Evolutionary conservation across 2,329 filamentous ascomycete genomes (phyloP), one percentile per base, ranked within the genome.

Genomic region (Aschersonia sp.): DNA sequence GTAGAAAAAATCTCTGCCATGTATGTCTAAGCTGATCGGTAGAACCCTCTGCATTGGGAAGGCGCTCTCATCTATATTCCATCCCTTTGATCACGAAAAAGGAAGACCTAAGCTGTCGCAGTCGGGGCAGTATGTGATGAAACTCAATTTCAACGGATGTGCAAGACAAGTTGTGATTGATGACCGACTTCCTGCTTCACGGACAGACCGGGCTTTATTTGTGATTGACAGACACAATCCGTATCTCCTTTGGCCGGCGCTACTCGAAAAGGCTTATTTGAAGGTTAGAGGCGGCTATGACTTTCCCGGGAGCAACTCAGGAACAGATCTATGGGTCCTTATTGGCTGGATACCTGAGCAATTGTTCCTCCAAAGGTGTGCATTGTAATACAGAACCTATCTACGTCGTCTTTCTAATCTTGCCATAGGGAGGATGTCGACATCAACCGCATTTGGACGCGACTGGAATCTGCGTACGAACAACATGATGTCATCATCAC

Each of bases 271-370:
- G 61, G 92, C 92, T 0, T 98, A 98, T 56, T 71, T 98, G 1
- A 98, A 97, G 68, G 80, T 97, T 9, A 79, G 91, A 48, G 92
- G 92, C 31, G 92, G 92, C 35, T 98, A 98, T 61, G 89, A 98
- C 59, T 98, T 98, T 54, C 91, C 92, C 0, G 92, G 92, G 5
- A 97, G 92, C 59, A 97, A 97, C 62, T 97, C 91, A 1, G 89
- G 88, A 9, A 97, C 91, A 2, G 92, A 98, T 64, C 68, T 98
- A 4, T 94, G 87, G 79, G 84, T 94, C 1, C 66, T 98, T 48
- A 94, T 85, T 0, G 91, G 92, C 31, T 98, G 92, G 92, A 89
- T 98, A 45, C 92, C 92, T 0, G 89, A 98, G 65, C 92, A 98
- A 62, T 70, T 97, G 1, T 95, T 95, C 57, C 70, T 97, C 1